Evolutionary conservation across 2,329 filamentous ascomycete species (phyloP), one percentile per base, ranked within the genome.

Genomic region (Xylariomycetidae sp.): DNA sequence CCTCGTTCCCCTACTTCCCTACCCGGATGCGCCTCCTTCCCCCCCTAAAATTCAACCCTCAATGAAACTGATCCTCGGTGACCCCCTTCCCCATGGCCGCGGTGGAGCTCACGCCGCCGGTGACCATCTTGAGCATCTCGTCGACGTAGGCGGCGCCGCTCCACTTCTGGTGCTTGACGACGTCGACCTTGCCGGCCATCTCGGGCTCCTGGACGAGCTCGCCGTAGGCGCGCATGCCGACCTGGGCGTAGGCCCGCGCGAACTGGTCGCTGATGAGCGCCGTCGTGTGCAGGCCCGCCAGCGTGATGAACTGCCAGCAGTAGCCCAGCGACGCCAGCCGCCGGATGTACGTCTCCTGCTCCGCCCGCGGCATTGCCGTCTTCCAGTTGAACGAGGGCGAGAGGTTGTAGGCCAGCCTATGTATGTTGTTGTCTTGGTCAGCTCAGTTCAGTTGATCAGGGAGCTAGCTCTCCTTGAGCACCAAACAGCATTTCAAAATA

Each of bases 271-370:
- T 83, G 67, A 95, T 94, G 33, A 98, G 78, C 23, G 90, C 92
- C 4, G 88, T 96, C 42, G 88, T 94, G 72, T 98, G 92, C 57
- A 98, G 75, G 49, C 92, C 92, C 5, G 90, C 92, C 29, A 98
- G 79, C n/a, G 92, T 98, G 71, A 98, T 98, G 74, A 98, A 98
- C 66, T 98, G 92, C 92, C 92, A 98, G 78, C 88, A 94, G 77
- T 98, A 98, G 44, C 92, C 92, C 30, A 98, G 77, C 43, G 69
- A 56, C 41, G 82, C 88, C 25, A 98, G 84, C 26, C 92, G 86
- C 44, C 81, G 72, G 69, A 98, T 98, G 70, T 97, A 98, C 14
- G 92, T 98, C 69, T 95, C 88, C 68, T 98, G 92, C 61, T 97
- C 90, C 33, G 76, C 73, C 47, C 85, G 80, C 27, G 87, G 75